These are phyloP conservation scores for Immersiporthe knoxdaviesiana DNA, from an alignment of 2,329 filamentous ascomycete genomes.

Conservation along the genomic window DNA sequence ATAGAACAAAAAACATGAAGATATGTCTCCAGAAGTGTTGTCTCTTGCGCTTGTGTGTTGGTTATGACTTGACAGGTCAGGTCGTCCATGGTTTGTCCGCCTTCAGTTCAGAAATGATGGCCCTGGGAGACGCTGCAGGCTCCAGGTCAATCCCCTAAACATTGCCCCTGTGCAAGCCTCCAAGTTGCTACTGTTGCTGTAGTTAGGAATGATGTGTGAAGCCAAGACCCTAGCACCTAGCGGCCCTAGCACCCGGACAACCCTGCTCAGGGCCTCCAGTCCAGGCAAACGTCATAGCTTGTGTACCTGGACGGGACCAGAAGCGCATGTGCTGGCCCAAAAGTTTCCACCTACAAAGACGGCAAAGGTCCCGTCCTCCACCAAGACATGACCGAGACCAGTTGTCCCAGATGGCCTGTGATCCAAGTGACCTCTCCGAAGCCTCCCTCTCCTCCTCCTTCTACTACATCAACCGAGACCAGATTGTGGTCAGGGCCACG, in stretches of 20 bases:
- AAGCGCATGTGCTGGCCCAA: not conserved
- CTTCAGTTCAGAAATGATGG: too few relatives aligned
- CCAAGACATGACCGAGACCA: not conserved
- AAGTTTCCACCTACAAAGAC: not conserved
- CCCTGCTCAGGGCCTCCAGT: not conserved
- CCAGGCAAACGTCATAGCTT: slow-evolving; percentile 20
- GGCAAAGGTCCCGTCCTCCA: not conserved
- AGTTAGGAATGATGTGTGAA: not conserved
- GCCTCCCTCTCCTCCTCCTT: not conserved
- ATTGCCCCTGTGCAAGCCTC: not conserved
- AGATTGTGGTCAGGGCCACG: not conserved
- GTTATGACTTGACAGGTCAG: too few relatives aligned
- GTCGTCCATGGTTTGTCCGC: too few relatives aligned
- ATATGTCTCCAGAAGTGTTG: too few relatives aligned
- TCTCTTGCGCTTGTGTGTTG: too few relatives aligned
- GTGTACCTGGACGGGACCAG: not conserved
- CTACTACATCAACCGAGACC: not conserved
- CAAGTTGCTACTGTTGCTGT: not conserved
- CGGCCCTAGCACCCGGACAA: not conserved
- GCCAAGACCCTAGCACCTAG: too few relatives aligned
- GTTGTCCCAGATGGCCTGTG: not conserved
- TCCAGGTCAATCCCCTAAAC: not conserved
- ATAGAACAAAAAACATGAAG: too few relatives aligned
- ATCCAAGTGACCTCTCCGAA: not conserved
- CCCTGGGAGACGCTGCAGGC: not conserved